These are phyloP conservation scores for Schoenoplectus tabernaemontani DNA, from an alignment of 202 grass and related monocot species.

Conservation along the genomic window DNA sequence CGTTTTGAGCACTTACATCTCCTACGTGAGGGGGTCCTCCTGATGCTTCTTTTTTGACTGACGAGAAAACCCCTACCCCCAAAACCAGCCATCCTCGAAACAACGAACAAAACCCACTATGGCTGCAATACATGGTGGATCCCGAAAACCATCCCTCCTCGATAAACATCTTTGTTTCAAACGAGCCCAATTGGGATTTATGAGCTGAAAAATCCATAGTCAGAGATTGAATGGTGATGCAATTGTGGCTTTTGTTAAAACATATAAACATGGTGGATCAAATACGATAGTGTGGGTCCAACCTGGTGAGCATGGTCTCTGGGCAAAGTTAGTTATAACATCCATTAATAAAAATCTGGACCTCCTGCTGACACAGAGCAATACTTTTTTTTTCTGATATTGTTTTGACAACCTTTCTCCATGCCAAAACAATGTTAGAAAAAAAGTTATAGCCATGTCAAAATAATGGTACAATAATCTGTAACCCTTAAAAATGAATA, in stretches of 20 bases:
- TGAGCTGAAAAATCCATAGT: slow-evolving; percentile 94
- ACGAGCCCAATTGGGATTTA: slow-evolving; percentile 90
- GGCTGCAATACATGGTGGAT: slow-evolving; percentile 84
- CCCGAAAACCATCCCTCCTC: too few species aligned
- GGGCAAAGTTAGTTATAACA: slow-evolving; percentile 10
- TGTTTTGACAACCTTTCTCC: neutral
- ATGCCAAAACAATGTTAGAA: neutral
- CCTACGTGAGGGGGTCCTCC: slow-evolving; percentile 83
- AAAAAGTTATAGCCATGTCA: neutral
- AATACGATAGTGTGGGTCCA: too few species aligned
- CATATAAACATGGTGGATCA: too few species aligned
- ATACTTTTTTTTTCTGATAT: too few species aligned
- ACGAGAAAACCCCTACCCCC: slow-evolving; percentile 41
- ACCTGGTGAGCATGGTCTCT: too few species aligned
- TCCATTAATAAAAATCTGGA: neutral
- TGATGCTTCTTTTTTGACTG: slow-evolving; percentile 87
- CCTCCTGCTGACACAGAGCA: too few species aligned
- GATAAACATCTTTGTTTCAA: slow-evolving; percentile 88
- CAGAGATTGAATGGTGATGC: slow-evolving; percentile 95
- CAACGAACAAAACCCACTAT: slow-evolving; percentile 64
- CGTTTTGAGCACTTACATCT: slow-evolving; percentile 94
- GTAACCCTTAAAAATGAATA: neutral
- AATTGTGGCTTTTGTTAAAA: slow-evolving; percentile 95
- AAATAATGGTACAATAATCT: too few species aligned
- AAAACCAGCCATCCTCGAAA: slow-evolving; percentile 42